Evolutionary conservation across 257 asterid genomes (phyloP).

Genomic region (Primulina eburnea): DNA sequence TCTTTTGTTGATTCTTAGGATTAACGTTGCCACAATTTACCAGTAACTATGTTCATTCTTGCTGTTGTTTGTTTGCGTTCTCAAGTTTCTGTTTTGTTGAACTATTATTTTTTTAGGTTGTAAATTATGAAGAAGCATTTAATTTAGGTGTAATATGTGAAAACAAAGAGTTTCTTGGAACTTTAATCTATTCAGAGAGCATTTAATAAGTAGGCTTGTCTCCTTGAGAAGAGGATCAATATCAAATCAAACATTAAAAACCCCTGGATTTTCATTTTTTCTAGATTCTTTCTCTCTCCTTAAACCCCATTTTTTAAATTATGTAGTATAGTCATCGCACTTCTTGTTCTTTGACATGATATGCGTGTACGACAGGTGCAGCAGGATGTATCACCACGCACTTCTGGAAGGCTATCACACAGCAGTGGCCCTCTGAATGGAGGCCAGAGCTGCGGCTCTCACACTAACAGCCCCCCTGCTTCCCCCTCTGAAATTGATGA

Average conservation of each 20-base stretch:
- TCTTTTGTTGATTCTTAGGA: not conserved
- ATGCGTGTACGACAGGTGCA: conserved; percentile 37
- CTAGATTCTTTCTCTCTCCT: conserved; percentile 17
- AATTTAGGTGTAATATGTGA: conserved; percentile 26
- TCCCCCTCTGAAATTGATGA: conserved; percentile 90
- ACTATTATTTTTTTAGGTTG: not conserved
- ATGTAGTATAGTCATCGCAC: not conserved
- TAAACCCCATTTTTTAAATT: not conserved
- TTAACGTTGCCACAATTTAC: not conserved
- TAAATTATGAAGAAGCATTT: conserved; percentile 11
- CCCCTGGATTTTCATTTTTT: conserved; percentile 25
- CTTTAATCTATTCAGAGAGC: conserved; percentile 28
- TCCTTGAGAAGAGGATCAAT: conserved; percentile 28
- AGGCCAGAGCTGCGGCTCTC: conserved; percentile 61
- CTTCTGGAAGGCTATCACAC: conserved; percentile 93
- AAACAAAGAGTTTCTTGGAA: conserved; percentile 45
- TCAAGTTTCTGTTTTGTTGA: conserved; percentile 5
- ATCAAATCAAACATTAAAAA: not conserved
- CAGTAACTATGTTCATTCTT: conserved; percentile 5
- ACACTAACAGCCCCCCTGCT: conserved; percentile 92
- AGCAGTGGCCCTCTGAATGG: conserved; percentile 95
- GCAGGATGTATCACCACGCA: conserved; percentile 98
- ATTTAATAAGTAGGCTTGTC: conserved; percentile 33
- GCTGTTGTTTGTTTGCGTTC: not conserved
- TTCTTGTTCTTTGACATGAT: not conserved